Base-by-base conservation (phyloP, 208 protist genomes). In the Trypanosoma grayi region DNA sequence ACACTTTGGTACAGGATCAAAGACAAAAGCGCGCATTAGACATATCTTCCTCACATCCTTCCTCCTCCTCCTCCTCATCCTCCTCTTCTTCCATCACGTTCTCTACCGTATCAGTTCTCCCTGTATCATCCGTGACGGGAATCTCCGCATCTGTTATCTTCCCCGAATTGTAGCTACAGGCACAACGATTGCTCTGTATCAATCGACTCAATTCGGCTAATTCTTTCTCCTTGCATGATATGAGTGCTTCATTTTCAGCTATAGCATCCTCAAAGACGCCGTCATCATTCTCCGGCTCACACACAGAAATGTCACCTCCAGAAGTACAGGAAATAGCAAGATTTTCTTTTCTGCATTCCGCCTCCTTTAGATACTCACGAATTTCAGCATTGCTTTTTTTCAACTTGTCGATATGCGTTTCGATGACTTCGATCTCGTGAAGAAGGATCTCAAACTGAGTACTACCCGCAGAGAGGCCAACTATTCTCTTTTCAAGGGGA, bases 371-470 rank as follows among this genome's bases (percentile, higher is more conserved):
- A 62, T 77, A 79, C 24, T 75, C 66, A 28, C 53, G 22, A 56
- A 94, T 90, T 44, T 85, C 75, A 18, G 51, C 50, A 51, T 91
- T 94, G 45, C 82, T 91, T 36, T 80, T 53, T 20, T 69, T 62
- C 10, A 94, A 63, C 31, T 81, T 81, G 24, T 81, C 57, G 51
- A 91, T 81, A 46, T 81, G 57, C 11, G 44, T 66, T 40, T 80
- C 57, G 3, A 77, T 46, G 33, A 85, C 73, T 24, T 87, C 73
- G 27, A 88, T 84, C 50, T 89, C 75, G 6, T 75, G 58, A 64
- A 84, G 65, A 67, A 91, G 14, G 24, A 81, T 57, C 28, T 90
- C 87, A 43, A 81, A 66, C 40, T 90, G 77, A 5, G 73, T 25
- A n/a, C 36, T 56, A n/a, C 56, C 62, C n/a, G 55, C 13, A 25